Conservation (phyloP, 768 basidiomycete species). For the Daedalea quercina region DNA sequence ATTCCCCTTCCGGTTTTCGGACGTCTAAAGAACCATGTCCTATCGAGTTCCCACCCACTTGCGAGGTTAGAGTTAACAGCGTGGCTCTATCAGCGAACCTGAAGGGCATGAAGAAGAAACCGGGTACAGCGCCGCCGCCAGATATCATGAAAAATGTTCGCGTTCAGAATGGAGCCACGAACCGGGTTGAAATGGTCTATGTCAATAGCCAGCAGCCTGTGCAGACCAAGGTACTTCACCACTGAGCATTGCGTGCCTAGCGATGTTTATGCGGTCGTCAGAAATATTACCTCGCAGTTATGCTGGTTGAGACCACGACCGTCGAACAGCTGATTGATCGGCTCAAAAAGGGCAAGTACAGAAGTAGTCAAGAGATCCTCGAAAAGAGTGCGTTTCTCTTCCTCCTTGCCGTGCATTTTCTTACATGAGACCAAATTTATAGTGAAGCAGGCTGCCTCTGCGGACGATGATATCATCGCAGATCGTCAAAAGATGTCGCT, state of each 20-base stretch:
- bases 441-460: conserved; percentile 51
- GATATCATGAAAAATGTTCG: conserved; percentile 44
- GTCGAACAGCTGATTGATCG: conserved; percentile 66
- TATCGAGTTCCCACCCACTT: conserved; percentile 87
- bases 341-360: conserved; percentile 62
- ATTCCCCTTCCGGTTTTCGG: conserved; percentile 48
- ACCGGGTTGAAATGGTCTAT: conserved; percentile 83
- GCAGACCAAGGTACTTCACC: conserved; percentile 54
- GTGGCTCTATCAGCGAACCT: conserved; percentile 64
- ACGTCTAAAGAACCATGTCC: conserved; percentile 47
- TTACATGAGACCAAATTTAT: not conserved
- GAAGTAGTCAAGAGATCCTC: conserved; percentile 55
- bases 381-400: conserved; percentile 49
- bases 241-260: not conserved
- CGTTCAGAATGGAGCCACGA: conserved; percentile 40
- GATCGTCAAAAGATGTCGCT: conserved; percentile 87
- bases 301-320: conserved; percentile 74
- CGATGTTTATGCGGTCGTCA: conserved; percentile 25
- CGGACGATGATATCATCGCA: conserved; percentile 87
- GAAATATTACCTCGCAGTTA: conserved; percentile 84
- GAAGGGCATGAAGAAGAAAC: conserved; percentile 92
- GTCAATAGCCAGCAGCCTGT: conserved; percentile 81
- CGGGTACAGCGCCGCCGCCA: conserved; percentile 89
- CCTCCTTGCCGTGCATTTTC: no score
- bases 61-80: conserved; percentile 84